These are phyloP conservation scores for Corchorus olitorius DNA, from an alignment of 345 rosid species.

Conservation along the genomic window DNA sequence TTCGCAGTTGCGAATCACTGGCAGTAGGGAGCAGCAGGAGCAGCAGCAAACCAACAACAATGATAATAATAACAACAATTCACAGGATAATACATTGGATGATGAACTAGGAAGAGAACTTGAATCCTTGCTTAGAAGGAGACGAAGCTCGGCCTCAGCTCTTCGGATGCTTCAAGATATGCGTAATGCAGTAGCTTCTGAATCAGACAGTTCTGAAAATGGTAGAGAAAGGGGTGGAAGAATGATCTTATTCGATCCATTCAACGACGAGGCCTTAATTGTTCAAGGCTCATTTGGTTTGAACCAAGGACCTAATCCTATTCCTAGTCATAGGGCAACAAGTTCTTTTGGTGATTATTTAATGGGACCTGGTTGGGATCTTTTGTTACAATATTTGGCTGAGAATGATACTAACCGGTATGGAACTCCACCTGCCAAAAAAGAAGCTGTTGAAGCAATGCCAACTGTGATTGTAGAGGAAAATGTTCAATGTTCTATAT, in stretches of 20 bases:
- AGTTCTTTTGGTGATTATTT: slow-evolving; percentile 39
- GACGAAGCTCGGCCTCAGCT: slow-evolving; percentile 28
- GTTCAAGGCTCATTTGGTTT: slow-evolving; percentile 26
- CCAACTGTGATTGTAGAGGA: slow-evolving; percentile 34
- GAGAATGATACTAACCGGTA: slow-evolving; percentile 40
- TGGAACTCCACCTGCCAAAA: slow-evolving; percentile 42
- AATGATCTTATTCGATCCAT: slow-evolving; percentile 41
- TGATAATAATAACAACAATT: slow-evolving; percentile 15
- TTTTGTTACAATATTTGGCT: slow-evolving; percentile 42
- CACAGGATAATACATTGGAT: slow-evolving; percentile 15
- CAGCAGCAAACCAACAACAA: slow-evolving; percentile 19
- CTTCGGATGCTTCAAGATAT: slow-evolving; percentile 34
- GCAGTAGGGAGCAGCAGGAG: not conserved
- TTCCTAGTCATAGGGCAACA: slow-evolving; percentile 15
- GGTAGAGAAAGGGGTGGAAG: slow-evolving; percentile 24
- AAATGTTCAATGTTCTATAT: slow-evolving; percentile 44
- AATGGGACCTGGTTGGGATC: slow-evolving; percentile 46
- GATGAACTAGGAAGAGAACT: slow-evolving; percentile 33
- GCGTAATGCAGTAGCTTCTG: slow-evolving; percentile 1
- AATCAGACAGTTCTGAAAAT: slow-evolving; percentile 21
- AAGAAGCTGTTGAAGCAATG: slow-evolving; percentile 44
- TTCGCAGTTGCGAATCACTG: slow-evolving; percentile 18
- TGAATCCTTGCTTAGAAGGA: slow-evolving; percentile 28
- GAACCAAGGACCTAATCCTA: slow-evolving; percentile 21
- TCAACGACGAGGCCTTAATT: slow-evolving; percentile 41